These are phyloP conservation scores for Solanum sejunctum DNA, from an alignment of 257 asterid species.

Conservation along the genomic window DNA sequence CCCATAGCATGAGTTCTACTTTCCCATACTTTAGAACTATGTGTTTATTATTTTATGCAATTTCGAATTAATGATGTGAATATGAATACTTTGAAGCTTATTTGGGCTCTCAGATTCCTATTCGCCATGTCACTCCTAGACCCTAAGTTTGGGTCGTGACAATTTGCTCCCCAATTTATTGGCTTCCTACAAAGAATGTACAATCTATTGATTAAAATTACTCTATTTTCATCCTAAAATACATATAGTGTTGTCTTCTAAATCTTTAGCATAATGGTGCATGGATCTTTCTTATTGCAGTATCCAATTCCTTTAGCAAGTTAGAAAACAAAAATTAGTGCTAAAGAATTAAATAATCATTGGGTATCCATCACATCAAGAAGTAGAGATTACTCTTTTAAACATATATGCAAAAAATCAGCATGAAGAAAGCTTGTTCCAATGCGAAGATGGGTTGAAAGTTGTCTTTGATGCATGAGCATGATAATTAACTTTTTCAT, in stretches of 20 bases:
- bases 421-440: slow-evolving; percentile 91
- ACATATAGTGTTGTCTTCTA: neutral
- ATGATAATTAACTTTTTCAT: too few species aligned
- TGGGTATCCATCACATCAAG: slow-evolving; percentile 99
- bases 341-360: slow-evolving; percentile 66
- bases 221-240: neutral
- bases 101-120: too few species aligned
- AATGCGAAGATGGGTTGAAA: slow-evolving; percentile 89
- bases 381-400: slow-evolving; percentile 93
- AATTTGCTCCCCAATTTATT: slow-evolving; percentile 86
- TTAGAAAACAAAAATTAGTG: slow-evolving; percentile 52
- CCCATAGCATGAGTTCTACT: too few species aligned
- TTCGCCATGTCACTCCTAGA: too few species aligned
- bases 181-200: slow-evolving; percentile 85
- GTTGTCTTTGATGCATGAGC: neutral
- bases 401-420: slow-evolving; percentile 91
- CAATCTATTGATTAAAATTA: slow-evolving; percentile 9
- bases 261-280: slow-evolving; percentile 9
- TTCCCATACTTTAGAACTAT: too few species aligned
- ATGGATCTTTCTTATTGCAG: slow-evolving; percentile 33
- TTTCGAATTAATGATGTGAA: too few species aligned
- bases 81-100: too few species aligned
- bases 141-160: slow-evolving; percentile 3
- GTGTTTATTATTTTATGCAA: too few species aligned
- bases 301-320: slow-evolving; percentile 78